Evolutionary conservation across 2,329 filamentous ascomycete genomes (phyloP).

Genomic region (Hirsutella rhossiliensis): DNA sequence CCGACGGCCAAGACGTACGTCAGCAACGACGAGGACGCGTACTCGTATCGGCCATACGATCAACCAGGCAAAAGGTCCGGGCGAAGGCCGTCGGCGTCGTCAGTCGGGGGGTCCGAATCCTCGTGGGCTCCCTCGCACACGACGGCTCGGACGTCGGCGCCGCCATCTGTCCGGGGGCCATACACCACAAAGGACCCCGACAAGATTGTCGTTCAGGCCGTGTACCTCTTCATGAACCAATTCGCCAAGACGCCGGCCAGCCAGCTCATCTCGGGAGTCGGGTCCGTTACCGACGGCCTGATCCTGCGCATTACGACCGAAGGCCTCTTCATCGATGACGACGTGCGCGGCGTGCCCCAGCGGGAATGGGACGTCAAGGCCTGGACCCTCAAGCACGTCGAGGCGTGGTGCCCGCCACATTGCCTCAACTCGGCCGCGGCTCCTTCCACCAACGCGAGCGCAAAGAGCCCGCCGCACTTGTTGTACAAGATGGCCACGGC

Average conservation of each 20-base stretch:
- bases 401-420: conserved; percentile 70
- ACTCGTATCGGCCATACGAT: conserved; percentile 71
- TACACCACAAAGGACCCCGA: conserved; percentile 85
- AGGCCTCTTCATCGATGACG: conserved; percentile 94
- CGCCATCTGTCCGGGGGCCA: conserved; percentile 62
- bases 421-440: conserved; percentile 33
- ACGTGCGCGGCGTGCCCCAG: conserved; percentile 81
- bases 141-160: conserved; percentile 72
- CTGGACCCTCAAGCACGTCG: conserved; percentile 88
- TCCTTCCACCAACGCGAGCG: conserved; percentile 24
- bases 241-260: conserved; percentile 84
- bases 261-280: conserved; percentile 74
- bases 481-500: conserved; percentile 34
- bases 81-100: conserved; percentile 54
- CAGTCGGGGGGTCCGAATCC: conserved; percentile 62
- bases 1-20: conserved; percentile 45
- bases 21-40: conserved; percentile 51
- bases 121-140: conserved; percentile 80
- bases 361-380: conserved; percentile 98
- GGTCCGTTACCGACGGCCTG: conserved; percentile 79
- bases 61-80: conserved; percentile 41
- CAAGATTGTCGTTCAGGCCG: conserved; percentile 90
- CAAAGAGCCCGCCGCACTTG: conserved; percentile 28
- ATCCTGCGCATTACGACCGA: conserved; percentile 88
- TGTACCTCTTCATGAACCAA: conserved; percentile 85